Evolutionary conservation across 2,329 filamentous ascomycete genomes (phyloP).

Genomic region (Xylaria sp.): DNA sequence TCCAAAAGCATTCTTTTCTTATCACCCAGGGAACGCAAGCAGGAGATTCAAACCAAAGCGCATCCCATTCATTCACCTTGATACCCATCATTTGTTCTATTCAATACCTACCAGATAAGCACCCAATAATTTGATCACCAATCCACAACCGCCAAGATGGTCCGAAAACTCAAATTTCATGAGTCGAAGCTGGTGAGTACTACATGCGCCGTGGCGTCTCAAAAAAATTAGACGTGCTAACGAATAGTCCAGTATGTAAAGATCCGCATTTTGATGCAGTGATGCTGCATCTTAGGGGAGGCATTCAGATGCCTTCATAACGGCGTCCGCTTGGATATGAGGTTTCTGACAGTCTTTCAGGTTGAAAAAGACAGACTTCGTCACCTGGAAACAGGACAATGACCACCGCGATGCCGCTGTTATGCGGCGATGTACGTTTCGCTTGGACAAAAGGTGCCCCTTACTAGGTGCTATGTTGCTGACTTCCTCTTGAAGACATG

Average conservation of each 20-base stretch:
- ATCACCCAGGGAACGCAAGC: too few relatives aligned
- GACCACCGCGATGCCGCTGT: conserved; percentile 74
- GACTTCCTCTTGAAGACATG: conserved; percentile 46
- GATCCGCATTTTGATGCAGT: not conserved
- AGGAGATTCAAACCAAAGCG: too few relatives aligned
- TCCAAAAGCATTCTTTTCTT: too few relatives aligned
- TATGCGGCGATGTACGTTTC: conserved; percentile 51
- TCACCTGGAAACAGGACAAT: conserved; percentile 85
- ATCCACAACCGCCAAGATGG: conserved; percentile 54
- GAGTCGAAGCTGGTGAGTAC: conserved; percentile 71
- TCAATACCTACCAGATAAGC: not conserved
- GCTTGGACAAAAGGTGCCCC: not conserved
- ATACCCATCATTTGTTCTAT: not conserved
- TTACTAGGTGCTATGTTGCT: not conserved
- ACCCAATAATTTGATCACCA: not conserved
- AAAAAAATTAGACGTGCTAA: conserved; percentile 10
- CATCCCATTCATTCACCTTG: not conserved
- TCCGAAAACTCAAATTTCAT: conserved; percentile 92
- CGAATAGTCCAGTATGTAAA: conserved; percentile 13
- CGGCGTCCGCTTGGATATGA: not conserved
- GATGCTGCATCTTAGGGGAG: not conserved
- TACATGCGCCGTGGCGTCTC: too few relatives aligned
- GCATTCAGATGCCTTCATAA: not conserved
- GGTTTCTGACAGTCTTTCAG: conserved; percentile 8
- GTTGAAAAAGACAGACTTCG: conserved; percentile 87